Conservation (phyloP, 2,329 filamentous ascomycete species). For the Fusarium gaditjirri region DNA sequence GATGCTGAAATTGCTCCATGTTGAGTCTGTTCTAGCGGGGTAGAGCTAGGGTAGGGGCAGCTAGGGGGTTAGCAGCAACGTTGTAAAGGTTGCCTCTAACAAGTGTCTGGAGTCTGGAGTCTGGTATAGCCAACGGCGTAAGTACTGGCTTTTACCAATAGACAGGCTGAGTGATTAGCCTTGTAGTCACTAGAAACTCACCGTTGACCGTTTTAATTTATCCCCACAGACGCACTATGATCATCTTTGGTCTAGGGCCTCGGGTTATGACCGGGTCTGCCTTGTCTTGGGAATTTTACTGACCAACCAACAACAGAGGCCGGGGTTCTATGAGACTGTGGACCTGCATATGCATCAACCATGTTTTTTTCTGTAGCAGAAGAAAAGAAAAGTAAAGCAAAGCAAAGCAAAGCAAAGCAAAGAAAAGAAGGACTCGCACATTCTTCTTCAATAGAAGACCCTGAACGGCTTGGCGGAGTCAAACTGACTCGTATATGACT, state of each 20-base stretch:
- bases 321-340: slow-evolving; percentile 1
- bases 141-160: not conserved
- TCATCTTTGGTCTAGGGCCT: not conserved
- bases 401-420: not conserved
- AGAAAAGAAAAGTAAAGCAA: not conserved
- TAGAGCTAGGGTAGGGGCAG: not conserved
- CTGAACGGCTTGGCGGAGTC: not conserved
- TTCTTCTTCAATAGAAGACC: not conserved
- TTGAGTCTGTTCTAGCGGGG: not conserved
- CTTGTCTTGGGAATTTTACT: not conserved
- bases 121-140: not conserved
- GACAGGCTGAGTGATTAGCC: not conserved
- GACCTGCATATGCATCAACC: slow-evolving; percentile 15
- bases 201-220: not conserved
- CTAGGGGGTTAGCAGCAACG: not conserved
- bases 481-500: not conserved
- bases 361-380: not conserved
- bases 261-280: not conserved
- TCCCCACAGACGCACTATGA: not conserved
- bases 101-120: not conserved
- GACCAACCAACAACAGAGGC: not conserved
- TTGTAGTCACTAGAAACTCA: not conserved
- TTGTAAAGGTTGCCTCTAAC: not conserved
- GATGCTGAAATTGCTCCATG: not conserved
- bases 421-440: not conserved